These are phyloP conservation scores for Aquilaria yunnanensis DNA, from an alignment of 345 rosid genomes.

Conservation along the genomic window DNA sequence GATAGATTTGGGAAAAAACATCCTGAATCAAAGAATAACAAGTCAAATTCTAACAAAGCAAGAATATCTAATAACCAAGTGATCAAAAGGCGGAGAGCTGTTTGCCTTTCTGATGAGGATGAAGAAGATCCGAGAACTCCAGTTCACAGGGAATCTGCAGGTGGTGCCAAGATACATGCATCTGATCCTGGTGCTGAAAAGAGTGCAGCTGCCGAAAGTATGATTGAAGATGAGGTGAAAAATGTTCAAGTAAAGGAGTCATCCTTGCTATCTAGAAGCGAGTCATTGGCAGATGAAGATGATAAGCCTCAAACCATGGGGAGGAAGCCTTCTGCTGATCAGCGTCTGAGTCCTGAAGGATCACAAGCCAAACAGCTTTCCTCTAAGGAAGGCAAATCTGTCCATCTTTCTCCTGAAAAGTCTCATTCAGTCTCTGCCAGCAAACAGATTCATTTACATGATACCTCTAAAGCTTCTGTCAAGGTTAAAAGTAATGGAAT, in stretches of 20 bases:
- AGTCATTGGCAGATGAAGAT: conserved; percentile 26
- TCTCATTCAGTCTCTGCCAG: conserved; percentile 27
- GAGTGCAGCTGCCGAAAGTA: conserved; percentile 22
- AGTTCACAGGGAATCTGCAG: conserved; percentile 50
- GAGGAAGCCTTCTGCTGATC: conserved; percentile 26
- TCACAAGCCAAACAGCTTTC: conserved; percentile 27
- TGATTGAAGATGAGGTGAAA: conserved; percentile 3
- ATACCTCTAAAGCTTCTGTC: conserved; percentile 29
- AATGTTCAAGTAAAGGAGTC: conserved; percentile 19
- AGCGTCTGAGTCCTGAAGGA: conserved; percentile 28
- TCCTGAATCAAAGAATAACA: conserved; percentile 28
- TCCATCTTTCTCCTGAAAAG: conserved; percentile 40
- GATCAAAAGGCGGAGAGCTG: conserved; percentile 67
- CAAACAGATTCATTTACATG: conserved; percentile 38
- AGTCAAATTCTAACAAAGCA: conserved; percentile 25
- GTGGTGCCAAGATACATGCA: conserved; percentile 25
- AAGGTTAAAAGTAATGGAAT: conserved; percentile 32
- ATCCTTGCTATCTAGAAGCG: conserved; percentile 23
- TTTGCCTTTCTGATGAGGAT: conserved; percentile 57
- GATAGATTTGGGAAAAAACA: conserved; percentile 35
- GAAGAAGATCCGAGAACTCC: conserved; percentile 80
- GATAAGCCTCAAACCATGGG: conserved; percentile 20
- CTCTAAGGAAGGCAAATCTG: conserved; percentile 34
- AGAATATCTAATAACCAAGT: conserved; percentile 34
- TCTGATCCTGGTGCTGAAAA: conserved; percentile 27